Conservation (phyloP, 352 stramenopile species). For the Globisporangium lucens region DNA sequence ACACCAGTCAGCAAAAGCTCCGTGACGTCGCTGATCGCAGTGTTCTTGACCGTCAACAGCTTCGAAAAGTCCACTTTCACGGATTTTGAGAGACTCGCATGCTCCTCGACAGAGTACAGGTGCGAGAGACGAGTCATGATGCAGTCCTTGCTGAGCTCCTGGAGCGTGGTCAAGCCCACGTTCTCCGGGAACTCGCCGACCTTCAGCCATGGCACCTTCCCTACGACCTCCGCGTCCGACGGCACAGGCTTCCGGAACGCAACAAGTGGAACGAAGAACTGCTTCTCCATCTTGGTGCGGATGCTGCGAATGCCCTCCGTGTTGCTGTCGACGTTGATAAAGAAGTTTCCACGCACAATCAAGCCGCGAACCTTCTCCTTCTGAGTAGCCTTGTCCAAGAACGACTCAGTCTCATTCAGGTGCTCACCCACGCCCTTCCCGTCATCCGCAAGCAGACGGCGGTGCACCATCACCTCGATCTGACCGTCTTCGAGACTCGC, state of each 20-base stretch:
- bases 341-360: constrained; percentile 63
- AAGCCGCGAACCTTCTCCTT: constrained; percentile 55
- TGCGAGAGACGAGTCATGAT: constrained; percentile 92
- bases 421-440: constrained; percentile 90
- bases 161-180: constrained; percentile 92
- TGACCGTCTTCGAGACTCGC: constrained; percentile 88
- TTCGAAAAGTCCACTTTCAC: constrained; percentile 70
- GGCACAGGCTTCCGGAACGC: constrained; percentile 41
- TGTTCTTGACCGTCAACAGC: constrained; percentile 52
- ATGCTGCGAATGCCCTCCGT: constrained; percentile 54
- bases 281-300: constrained; percentile 60
- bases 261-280: constrained; percentile 68
- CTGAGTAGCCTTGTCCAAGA: constrained; percentile 57
- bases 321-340: constrained; percentile 58
- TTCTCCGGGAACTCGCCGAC: constrained; percentile 86
- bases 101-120: constrained; percentile 90
- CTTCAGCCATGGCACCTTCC: constrained; percentile 64
- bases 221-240: constrained; percentile 23
- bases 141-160: constrained; percentile 67
- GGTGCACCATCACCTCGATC: constrained; percentile 98
- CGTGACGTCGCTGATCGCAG: constrained; percentile 52
- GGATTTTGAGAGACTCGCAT: constrained; percentile 70
- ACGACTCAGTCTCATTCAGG: constrained; percentile 92
- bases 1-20: constrained; percentile 90
- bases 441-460: constrained; percentile 92